phyloP scores from a whole-genome alignment of 2,329 filamentous ascomycete species.

The Sclerotinia trifoliorum region DNA sequence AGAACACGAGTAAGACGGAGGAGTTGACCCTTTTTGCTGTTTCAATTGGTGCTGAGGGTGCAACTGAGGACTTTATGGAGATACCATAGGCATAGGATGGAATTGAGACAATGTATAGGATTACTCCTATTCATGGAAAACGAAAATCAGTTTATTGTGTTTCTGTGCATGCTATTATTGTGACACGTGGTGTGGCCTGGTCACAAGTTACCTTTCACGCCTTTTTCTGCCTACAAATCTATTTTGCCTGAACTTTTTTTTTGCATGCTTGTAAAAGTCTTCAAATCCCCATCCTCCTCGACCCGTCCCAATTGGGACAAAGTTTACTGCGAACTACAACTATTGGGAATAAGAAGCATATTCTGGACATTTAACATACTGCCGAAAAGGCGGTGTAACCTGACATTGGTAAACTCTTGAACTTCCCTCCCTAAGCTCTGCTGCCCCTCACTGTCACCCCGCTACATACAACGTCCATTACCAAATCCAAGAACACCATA shows the following conservation, averaged over 20 bases:
- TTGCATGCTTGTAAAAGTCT: not conserved
- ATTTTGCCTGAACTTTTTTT: not conserved
- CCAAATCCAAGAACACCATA: not conserved
- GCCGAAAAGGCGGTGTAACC: not conserved
- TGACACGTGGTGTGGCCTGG: not conserved
- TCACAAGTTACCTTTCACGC: not conserved
- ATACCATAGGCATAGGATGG: not conserved
- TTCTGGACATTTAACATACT: not conserved
- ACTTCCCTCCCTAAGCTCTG: not conserved
- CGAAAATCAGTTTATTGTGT: not conserved
- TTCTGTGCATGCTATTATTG: not conserved
- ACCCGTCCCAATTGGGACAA: not conserved
- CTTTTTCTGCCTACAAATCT: not conserved
- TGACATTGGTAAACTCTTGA: not conserved
- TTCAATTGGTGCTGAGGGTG: constrained; percentile 24
- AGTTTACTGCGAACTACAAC: not conserved
- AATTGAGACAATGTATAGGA: not conserved
- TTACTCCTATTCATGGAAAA: not conserved
- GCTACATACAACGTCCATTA: not conserved
- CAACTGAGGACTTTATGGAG: constrained; percentile 4
- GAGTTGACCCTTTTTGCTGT: constrained; percentile 25
- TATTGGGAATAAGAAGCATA: constrained; percentile 4
- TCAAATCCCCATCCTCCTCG: not conserved
- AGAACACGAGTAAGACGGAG: constrained; percentile 30
- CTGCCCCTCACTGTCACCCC: constrained; percentile 4